phyloP scores from a whole-genome alignment of 73 alveolate species.

The Diophrys appendiculata region DNA sequence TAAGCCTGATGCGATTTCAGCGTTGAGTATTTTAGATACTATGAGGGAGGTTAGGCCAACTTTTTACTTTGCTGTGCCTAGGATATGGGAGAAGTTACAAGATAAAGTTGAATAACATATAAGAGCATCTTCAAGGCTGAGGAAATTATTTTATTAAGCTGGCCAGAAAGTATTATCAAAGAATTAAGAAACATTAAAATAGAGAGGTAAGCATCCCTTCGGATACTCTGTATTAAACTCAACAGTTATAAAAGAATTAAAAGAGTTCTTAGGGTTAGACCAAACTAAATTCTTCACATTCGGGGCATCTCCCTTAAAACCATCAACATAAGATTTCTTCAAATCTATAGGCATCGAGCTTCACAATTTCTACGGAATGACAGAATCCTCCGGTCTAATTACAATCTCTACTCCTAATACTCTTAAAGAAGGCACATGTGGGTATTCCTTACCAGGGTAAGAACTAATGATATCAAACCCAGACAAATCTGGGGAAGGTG shows the following conservation, averaged over 20 bases:
- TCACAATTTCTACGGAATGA: conserved; percentile 46
- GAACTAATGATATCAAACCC: conserved; percentile 35
- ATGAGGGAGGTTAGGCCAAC: conserved; percentile 63
- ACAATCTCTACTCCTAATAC: conserved; percentile 35
- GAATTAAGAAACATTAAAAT: conserved; percentile 21
- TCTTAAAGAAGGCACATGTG: conserved; percentile 43
- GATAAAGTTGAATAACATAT: conserved; percentile 45
- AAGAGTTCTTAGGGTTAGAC: conserved; percentile 69
- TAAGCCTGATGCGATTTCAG: conserved; percentile 46
- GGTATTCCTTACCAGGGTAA: conserved; percentile 52
- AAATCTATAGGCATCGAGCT: conserved; percentile 56
- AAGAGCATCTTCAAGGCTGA: conserved; percentile 56
- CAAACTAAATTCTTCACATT: conserved; percentile 44
- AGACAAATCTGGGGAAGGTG: conserved; percentile 77
- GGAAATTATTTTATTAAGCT: conserved; percentile 50
- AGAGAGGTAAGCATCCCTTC: conserved; percentile 39
- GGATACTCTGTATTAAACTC: conserved; percentile 51
- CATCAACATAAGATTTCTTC: conserved; percentile 57
- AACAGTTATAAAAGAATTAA: conserved; percentile 32
- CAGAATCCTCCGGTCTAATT: conserved; percentile 67
- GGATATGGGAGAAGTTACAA: conserved; percentile 70
- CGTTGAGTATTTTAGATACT: conserved; percentile 32
- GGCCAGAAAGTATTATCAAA: conserved; percentile 52
- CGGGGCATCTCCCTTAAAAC: conserved; percentile 75
- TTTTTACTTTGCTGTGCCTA: conserved; percentile 58